Conservation (phyloP, 2,329 filamentous ascomycete species). For the Fusarium floridanum region DNA sequence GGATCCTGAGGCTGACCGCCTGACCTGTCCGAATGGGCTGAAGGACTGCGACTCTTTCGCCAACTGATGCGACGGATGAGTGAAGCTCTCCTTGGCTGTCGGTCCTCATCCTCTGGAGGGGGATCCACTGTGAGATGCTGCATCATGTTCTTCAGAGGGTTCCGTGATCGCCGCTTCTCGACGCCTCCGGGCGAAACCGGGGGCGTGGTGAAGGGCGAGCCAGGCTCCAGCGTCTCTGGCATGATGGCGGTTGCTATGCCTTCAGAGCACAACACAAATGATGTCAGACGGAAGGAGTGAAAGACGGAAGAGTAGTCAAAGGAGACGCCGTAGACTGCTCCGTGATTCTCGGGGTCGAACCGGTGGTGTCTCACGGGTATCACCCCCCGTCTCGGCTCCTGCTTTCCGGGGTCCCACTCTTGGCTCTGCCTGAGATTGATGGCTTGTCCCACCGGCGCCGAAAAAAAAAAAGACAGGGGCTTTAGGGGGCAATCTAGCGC, state of each 20-base stretch:
- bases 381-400: constrained; percentile 43
- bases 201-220: constrained; percentile 38
- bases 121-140: constrained; percentile 54
- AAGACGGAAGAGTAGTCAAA: constrained; percentile 24
- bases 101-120: constrained; percentile 45
- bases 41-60: constrained; percentile 53
- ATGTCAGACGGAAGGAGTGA: neutral
- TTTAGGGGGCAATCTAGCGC: constrained; percentile 22
- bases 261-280: neutral
- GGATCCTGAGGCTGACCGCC: constrained; percentile 47
- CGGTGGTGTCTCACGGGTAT: constrained; percentile 39
- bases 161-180: constrained; percentile 51
- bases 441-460: constrained; percentile 8
- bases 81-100: constrained; percentile 47
- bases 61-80: constrained; percentile 54
- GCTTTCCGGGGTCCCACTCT: constrained; percentile 45
- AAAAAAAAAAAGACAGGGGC: constrained; percentile 21
- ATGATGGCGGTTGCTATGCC: constrained; percentile 33
- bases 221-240: constrained; percentile 48
- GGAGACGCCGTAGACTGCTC: constrained; percentile 36
- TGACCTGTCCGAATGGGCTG: constrained; percentile 51
- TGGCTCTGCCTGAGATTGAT: constrained; percentile 35
- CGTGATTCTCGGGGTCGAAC: constrained; percentile 40
- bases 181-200: constrained; percentile 42
- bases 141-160: constrained; percentile 54